A percentile compares a stretch with the other conserved stretches of the same genome.
These are phyloP conservation scores for Chlorella sp. DNA, from an alignment of 139 green algal species.

Conservation along the genomic window DNA sequence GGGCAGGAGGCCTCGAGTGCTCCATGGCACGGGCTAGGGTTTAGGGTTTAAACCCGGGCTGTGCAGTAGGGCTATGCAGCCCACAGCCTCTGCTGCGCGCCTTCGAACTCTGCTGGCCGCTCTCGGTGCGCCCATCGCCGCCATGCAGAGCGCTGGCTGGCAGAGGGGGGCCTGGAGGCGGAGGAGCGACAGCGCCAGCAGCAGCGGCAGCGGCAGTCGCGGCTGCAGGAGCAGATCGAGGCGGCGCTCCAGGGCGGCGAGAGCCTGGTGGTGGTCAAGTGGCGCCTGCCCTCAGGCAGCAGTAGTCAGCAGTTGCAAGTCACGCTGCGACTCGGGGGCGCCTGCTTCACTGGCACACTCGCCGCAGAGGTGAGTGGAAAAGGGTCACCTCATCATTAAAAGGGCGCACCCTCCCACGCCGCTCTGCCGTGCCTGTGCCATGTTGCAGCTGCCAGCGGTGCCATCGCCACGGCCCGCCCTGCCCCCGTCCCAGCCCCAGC, in stretches of 20 bases:
- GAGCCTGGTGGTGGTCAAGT: neutral
- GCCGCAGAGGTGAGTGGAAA: neutral
- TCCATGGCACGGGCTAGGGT: no score
- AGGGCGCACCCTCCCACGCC: neutral
- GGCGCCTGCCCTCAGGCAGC: neutral
- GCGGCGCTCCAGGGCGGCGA: neutral
- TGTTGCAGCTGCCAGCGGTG: neutral
- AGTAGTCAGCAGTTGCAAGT: neutral
- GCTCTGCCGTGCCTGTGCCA: neutral
- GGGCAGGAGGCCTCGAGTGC: no score
- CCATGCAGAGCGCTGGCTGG: neutral
- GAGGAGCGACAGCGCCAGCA: constrained; percentile 39
- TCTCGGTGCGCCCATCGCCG: neutral
- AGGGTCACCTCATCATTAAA: no score
- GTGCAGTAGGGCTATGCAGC: no score
- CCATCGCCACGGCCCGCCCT: constrained; percentile 2
- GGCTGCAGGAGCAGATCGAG: neutral
- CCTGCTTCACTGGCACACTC: neutral
- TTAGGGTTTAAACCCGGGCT: no score
- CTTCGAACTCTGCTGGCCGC: neutral
- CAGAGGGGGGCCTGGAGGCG: constrained; percentile 21
- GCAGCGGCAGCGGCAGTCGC: constrained; percentile 46
- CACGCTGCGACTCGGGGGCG: neutral
- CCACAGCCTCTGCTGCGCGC: neutral
- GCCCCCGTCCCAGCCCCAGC: neutral